Base-by-base conservation (phyloP, 371 early-diverging fungal species). In the Cokeromyces recurvatus region DNA sequence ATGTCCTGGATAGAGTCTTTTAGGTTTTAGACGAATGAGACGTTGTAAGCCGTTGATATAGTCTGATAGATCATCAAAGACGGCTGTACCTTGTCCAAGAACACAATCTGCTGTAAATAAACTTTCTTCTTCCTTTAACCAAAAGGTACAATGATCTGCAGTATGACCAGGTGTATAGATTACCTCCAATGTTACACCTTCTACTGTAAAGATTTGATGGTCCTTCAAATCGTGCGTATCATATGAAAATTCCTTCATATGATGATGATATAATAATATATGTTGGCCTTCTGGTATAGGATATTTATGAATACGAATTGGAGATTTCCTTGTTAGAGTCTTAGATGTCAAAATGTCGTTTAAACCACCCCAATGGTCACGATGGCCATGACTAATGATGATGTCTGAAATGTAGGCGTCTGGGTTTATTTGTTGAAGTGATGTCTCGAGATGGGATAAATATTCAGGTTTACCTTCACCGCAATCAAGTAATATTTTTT, bases 101-200 rank as follows among this genome's bases (percentile, higher is more conserved):
- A 94, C 78, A 51, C 82, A 82, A 57, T 95, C 95, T 0, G 90
- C 93, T 1, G 87, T 81, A 32, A 93, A 87, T 2, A 94, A 32
- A 10, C 75, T 76, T 16, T 78, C 47, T 43, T 90, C 91, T 59
- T 91, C 85, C 38, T 81, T 77, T 16, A 89, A 57, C 47, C 57
- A 81, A 51, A 93, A 82, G 3, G 81, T 66, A 39, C 86, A 74
- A 55, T 94, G 94, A 51, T 95, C 94, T 25, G 69, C 51, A 0
- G 84, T 81, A 53, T 95, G 95, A 0, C 95, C 95, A 0, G 93
- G 92, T 0, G 94, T 91, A 53, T 80, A 71, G 10, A 89, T 53
- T 0, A 86, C 83, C 6, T 60, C 53, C 17, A 93, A 53, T 0
- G 84, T 84, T 1, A 81, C 73, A 4, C 82, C 81, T 27, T 81